phyloP scores from a whole-genome alignment of 139 green algal species.

The Mesostigma viride region DNA sequence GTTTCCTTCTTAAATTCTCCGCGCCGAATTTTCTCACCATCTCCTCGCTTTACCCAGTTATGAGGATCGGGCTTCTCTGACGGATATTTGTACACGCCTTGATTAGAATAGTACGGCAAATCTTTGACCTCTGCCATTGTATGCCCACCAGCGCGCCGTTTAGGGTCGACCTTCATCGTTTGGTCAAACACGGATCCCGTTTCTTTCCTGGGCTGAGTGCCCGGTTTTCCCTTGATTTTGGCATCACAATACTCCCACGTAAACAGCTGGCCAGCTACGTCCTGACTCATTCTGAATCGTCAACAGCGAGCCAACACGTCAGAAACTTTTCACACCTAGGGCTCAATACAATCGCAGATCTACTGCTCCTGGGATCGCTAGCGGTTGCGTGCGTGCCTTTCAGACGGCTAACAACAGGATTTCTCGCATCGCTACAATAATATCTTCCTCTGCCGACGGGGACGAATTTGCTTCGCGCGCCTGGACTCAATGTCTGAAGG shows the following conservation, averaged over 20 bases:
- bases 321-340: too few species aligned
- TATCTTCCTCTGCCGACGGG: too few species aligned
- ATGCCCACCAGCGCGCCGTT: neutral
- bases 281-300: too few species aligned
- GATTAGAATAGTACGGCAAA: neutral
- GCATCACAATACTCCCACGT: constrained; percentile 20
- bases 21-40: constrained; percentile 38
- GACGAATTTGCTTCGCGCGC: too few species aligned
- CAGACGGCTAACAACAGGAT: too few species aligned
- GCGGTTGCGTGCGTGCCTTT: too few species aligned
- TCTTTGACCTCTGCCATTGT: neutral
- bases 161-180: constrained; percentile 6
- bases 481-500: too few species aligned
- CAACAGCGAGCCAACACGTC: too few species aligned
- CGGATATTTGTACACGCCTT: constrained; percentile 5
- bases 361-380: too few species aligned
- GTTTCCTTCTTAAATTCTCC: neutral
- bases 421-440: too few species aligned
- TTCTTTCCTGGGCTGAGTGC: neutral
- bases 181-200: constrained; percentile 30
- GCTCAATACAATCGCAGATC: too few species aligned
- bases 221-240: constrained; percentile 28
- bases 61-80: constrained; percentile 40
- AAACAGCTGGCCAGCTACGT: constrained; percentile 31
- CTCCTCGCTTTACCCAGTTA: constrained; percentile 48